Evolutionary conservation across 306 rosid species (phyloP), one percentile per base, ranked within the genome.

Genomic region (Trifolium fragiferum): DNA sequence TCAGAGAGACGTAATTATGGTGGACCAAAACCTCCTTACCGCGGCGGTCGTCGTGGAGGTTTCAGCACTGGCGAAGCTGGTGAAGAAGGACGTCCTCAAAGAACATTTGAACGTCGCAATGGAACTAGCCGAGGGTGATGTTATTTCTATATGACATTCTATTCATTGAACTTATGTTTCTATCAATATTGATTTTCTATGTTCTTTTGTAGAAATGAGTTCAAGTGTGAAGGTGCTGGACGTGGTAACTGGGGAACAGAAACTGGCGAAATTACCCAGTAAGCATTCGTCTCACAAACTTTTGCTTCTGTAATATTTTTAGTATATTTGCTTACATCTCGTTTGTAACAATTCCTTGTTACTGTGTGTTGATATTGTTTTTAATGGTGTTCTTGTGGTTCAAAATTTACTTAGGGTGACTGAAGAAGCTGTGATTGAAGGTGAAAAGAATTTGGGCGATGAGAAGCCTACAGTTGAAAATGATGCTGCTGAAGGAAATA

Each of bases 171-270:
- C 20, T 10, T 44, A 5, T 57, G 11, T 76, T 62, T 55, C 0
- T 7, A 9, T 58, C 43, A 50, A 13, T 70, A 43, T 65, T 47
- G 57, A 66, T 21, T 33, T 73, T 44, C 57, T 23, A 58, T 62
- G 70, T 79, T 73, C 44, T 83, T 27, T 86, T 37, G 65, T 83
- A 95, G 98, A 76, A 86, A 51, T 80, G 99, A 87, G 50, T 38
- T 90, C 76, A 92, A 95, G 66, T 92, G 93, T 2, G 97, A 92
- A 16, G 99, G 98, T 7, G 27, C 93, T 81, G 99, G 99, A 13
- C 89, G 97, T 13, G 99, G 96, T 41, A 95, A 95, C 78, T 95
- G 99, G 98, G 99, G 98, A 82, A 82, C 89, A 38, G 81, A 87
- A 67, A 38, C 77, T 66, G 96, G 92, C 83, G 99, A 89, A 60